Percentiles rank a stretch among this genome's conserved stretches.
These are phyloP conservation scores for Kwoniella botswanensis DNA, from an alignment of 768 basidiomycete genomes.

Conservation along the genomic window DNA sequence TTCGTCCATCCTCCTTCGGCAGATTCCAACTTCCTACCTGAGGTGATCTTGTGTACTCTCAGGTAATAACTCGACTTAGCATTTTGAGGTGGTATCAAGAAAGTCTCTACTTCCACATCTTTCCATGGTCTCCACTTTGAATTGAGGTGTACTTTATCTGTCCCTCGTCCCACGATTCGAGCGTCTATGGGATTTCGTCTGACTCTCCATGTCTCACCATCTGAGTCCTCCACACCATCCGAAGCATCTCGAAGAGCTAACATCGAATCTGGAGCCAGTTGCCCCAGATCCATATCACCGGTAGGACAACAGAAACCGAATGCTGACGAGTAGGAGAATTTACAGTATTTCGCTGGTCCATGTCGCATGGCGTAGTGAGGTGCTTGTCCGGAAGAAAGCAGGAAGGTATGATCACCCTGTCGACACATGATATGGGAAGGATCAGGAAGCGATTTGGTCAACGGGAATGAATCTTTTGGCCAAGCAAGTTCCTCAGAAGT, in stretches of 20 bases:
- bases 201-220: slow-evolving; percentile 74
- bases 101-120: slow-evolving; percentile 75
- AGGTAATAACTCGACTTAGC: slow-evolving; percentile 70
- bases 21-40: slow-evolving; percentile 63
- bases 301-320: slow-evolving; percentile 79
- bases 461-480: slow-evolving; percentile 63
- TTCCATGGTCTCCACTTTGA: slow-evolving; percentile 78
- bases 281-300: slow-evolving; percentile 71
- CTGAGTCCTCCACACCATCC: slow-evolving; percentile 49
- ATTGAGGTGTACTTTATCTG: slow-evolving; percentile 63
- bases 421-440: slow-evolving; percentile 73
- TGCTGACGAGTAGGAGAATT: slow-evolving; percentile 75
- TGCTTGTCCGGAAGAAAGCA: slow-evolving; percentile 77
- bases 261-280: slow-evolving; percentile 72
- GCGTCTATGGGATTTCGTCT: slow-evolving; percentile 70
- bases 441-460: slow-evolving; percentile 65
- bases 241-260: slow-evolving; percentile 72
- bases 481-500: slow-evolving; percentile 69
- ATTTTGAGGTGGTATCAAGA: slow-evolving; percentile 70
- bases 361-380: slow-evolving; percentile 80
- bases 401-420: slow-evolving; percentile 66
- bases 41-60: slow-evolving; percentile 67
- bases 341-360: slow-evolving; percentile 78
- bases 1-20: slow-evolving; percentile 76
- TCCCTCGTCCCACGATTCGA: slow-evolving; percentile 59